Base-by-base conservation (phyloP, 352 stramenopile species). In the Globisporangium barbulae region DNA sequence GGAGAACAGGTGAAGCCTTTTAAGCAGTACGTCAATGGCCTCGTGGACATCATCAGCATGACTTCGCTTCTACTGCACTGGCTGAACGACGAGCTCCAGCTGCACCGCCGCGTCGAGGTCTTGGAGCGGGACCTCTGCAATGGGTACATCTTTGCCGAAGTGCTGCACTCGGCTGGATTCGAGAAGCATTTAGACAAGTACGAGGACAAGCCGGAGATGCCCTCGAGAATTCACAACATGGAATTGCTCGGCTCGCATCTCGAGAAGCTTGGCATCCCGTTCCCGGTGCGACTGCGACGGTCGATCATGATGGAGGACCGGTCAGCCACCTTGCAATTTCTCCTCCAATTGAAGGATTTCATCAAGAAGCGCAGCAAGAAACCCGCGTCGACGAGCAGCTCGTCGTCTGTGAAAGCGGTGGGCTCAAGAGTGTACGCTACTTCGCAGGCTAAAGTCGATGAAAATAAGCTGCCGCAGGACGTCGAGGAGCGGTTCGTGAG, bases 281-380 rank as follows among this genome's bases (percentile, higher is more conserved):
- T 91, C 21, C 65, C 76, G 1, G 31, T 85, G 10, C 73, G 66
- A 2, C 73, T 70, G 22, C 76, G 75, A 45, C 75, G 84, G 1
- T 65, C 71, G 25, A 81, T 93, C 37, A 74, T 93, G 63, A 91
- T 89, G 76, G 80, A 91, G 42, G 74, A 89, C 42, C 74, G 78
- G 9, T 74, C 74, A 5, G 67, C 64, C 10, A 72, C 87, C 12
- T 67, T 87, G 25, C 74, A 93, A 47, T 71, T 93, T 52, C 42
- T 91, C 0, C 62, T 91, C 5, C 73, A 78, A n/a, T 45, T 93
- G 15, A 89, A 90, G 56, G 75, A 79, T 3, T 75, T 82, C 31
- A 65, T 89, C 0, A 59, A 79, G 10, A 57, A 53, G 21, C 69
- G 67, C 53, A 33, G 57, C 8, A 73, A 72, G 53, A 63, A 66